A percentile compares a stretch with the other conserved stretches of the same genome.
These are phyloP conservation scores for Neonectria faginata DNA, from an alignment of 2,329 filamentous ascomycete genomes.

Conservation along the genomic window DNA sequence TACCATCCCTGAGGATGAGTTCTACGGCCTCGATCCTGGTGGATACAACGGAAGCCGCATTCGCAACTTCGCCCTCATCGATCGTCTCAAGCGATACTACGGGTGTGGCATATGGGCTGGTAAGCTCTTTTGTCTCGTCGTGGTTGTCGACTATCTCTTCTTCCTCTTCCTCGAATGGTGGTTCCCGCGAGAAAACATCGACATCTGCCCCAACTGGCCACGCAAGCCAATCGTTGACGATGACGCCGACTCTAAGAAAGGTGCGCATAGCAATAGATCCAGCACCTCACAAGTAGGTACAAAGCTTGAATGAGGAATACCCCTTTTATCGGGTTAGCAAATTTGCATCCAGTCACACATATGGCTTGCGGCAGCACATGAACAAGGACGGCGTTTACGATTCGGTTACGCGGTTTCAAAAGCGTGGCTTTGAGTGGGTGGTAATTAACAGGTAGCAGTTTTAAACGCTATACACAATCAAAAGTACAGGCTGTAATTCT, in stretches of 20 bases:
- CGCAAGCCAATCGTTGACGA: conserved; percentile 68
- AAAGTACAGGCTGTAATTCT: conserved; percentile 38
- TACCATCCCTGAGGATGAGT: conserved; percentile 85
- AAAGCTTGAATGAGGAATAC: conserved; percentile 39
- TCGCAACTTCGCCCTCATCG: conserved; percentile 91
- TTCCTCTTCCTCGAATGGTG: conserved; percentile 89
- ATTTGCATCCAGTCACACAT: background rate
- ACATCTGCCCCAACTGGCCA: conserved; percentile 92
- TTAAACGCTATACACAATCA: conserved; percentile 44
- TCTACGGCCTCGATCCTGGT: conserved; percentile 83
- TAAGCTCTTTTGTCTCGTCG: conserved; percentile 95
- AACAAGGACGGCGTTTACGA: conserved; percentile 22
- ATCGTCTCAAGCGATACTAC: conserved; percentile 95
- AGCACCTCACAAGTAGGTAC: conserved; percentile 48
- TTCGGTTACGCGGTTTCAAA: conserved; percentile 10
- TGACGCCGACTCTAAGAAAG: conserved; percentile 44
- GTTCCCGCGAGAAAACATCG: conserved; percentile 86
- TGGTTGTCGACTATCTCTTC: conserved; percentile 92
- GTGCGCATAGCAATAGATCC: conserved; percentile 47
- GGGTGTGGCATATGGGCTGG: conserved; percentile 98
- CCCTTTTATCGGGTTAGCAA: background rate
- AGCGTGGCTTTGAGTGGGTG: conserved; percentile 26
- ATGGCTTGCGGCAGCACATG: background rate
- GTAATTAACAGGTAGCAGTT: conserved; percentile 44
- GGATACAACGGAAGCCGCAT: conserved; percentile 78